These are phyloP conservation scores for Diaporthe vexans DNA, from an alignment of 2,329 filamentous ascomycete species.

Conservation along the genomic window DNA sequence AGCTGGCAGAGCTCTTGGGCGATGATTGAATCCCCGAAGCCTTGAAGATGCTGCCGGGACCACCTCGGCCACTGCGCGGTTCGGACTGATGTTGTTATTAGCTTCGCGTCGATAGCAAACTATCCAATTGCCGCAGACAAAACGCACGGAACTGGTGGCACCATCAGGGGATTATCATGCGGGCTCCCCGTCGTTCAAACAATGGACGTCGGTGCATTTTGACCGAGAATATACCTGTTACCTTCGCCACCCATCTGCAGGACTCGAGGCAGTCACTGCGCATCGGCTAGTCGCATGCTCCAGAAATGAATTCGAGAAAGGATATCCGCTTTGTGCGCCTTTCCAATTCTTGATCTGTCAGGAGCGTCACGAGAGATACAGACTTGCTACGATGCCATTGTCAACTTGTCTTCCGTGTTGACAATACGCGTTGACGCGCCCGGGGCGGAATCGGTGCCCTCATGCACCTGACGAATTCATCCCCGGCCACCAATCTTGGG, in stretches of 20 bases:
- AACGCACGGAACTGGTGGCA: neutral
- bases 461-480: neutral
- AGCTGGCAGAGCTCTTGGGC: slow-evolving; percentile 92
- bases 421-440: neutral
- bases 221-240: neutral
- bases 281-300: neutral
- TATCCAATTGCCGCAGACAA: neutral
- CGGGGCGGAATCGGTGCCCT: neutral
- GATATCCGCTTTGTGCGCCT: neutral
- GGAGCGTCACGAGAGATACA: neutral
- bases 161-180: neutral
- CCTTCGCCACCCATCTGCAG: neutral
- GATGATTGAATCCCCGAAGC: slow-evolving; percentile 64
- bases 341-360: neutral
- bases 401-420: neutral
- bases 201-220: neutral
- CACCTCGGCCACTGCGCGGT: neutral
- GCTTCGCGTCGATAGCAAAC: neutral
- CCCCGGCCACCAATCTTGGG: neutral
- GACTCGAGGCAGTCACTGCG: neutral
- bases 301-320: neutral
- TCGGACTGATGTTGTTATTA: neutral
- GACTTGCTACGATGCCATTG: neutral
- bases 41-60: neutral
- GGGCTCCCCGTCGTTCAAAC: neutral